Percentiles rank a stretch among this genome's conserved stretches.
These are phyloP conservation scores for Leucocoprinus sp. DNA, from an alignment of 768 basidiomycete species.

Conservation along the genomic window DNA sequence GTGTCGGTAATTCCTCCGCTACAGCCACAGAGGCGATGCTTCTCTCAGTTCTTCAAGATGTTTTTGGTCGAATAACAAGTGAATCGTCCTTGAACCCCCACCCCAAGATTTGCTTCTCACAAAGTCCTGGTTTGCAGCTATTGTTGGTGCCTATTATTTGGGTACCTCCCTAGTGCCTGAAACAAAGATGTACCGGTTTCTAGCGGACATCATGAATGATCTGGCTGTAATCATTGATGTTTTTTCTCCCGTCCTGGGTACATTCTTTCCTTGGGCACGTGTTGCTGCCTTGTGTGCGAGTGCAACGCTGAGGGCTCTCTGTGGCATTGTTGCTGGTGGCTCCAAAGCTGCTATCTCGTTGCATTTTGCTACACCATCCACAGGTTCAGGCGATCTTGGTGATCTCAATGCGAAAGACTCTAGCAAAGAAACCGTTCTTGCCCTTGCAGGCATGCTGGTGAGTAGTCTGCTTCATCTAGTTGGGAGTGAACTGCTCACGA, in stretches of 20 bases:
- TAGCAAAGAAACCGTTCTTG: constrained; percentile 64
- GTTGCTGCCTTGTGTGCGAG: constrained; percentile 47
- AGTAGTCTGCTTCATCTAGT: constrained; percentile 14
- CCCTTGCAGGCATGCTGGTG: constrained; percentile 61
- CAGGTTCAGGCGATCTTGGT: constrained; percentile 52
- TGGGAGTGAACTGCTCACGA: neutral
- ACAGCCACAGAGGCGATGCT: constrained; percentile 60
- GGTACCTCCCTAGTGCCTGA: constrained; percentile 62
- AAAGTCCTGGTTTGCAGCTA: constrained; percentile 32
- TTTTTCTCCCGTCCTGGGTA: constrained; percentile 45
- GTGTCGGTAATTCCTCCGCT: constrained; percentile 61
- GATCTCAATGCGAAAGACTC: constrained; percentile 68
- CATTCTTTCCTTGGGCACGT: constrained; percentile 35
- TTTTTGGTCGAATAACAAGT: constrained; percentile 58
- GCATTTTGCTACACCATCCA: constrained; percentile 50
- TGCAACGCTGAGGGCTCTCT: constrained; percentile 49
- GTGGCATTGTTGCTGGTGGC: constrained; percentile 56
- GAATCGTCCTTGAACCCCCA: constrained; percentile 15
- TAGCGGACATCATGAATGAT: constrained; percentile 64
- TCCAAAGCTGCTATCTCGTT: constrained; percentile 63
- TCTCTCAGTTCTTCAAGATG: constrained; percentile 58
- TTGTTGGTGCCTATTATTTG: constrained; percentile 50
- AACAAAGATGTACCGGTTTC: constrained; percentile 59
- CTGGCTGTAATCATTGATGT: constrained; percentile 50
- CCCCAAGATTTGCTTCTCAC: neutral